Evolutionary conservation across 2,329 filamentous ascomycete species (phyloP), one percentile per base, ranked within the genome.

Genomic region (Aspergillus ustus): DNA sequence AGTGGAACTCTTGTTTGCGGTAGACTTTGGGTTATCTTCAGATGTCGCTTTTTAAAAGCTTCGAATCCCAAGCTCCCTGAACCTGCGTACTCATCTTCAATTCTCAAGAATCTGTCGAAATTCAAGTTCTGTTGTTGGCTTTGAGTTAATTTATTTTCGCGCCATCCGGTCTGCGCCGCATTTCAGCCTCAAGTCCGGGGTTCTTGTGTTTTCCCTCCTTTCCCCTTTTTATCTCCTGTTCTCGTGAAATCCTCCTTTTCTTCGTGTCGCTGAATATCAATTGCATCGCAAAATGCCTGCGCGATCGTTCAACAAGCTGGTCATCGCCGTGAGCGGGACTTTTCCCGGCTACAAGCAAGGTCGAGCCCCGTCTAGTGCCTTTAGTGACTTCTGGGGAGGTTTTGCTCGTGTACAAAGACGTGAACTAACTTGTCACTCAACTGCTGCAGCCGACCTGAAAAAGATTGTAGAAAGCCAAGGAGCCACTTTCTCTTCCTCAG

Each of bases 271-370:
- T 40, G 4, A 4, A 15, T 25, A 11, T 46, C 49, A 22, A 45
- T 49, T 28, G 29, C 50, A 49, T 53, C 15, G 7, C 34, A 25
- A 22, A 40, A 64, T 64, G 63, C 46, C 63, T 49, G 28, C 50
- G 20, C 54, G 49, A 53, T 52, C 64, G 15, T 74, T 78, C 49
- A 73, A 74, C 51, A 65, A 70, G 0, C 55, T 70, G 7, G 64
- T 77, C 6, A 78, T 91, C 49, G 84, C 83, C 22, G 72, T 90
- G 28, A 88, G 85, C 60, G 89, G 89, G 62, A 84, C 83, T 5
- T 88, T 91, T 66, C 76, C 82, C 1, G 78, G 80, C 6, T 74
- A 80, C 28, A 84, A 81, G 3, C 87, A 91, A 66, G 71, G 78
- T 79, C 67, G 65, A 69, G 25, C 57, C 43, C 44, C 31, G 40